Conservation (phyloP, 2,329 filamentous ascomycete genomes). For the Zalaria obscura region DNA sequence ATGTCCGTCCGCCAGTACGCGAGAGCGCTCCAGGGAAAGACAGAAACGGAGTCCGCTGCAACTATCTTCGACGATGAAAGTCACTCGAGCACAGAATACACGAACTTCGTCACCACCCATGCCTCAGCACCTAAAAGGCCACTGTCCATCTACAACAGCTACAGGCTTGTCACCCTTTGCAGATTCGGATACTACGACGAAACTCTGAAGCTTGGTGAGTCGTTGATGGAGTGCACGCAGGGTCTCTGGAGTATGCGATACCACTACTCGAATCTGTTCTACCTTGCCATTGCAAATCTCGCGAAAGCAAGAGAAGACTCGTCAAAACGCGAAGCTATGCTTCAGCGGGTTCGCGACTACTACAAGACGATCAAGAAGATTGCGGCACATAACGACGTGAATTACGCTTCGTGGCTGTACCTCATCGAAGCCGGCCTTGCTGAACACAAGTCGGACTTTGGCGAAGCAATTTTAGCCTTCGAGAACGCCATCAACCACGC, state of each 20-base stretch:
- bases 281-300: slow-evolving; percentile 27
- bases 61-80: slow-evolving; percentile 54
- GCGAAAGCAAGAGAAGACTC: slow-evolving; percentile 22
- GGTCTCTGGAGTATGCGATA: slow-evolving; percentile 30
- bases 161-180: slow-evolving; percentile 25
- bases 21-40: slow-evolving; percentile 64
- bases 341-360: slow-evolving; percentile 40
- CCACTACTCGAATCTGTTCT: slow-evolving; percentile 27
- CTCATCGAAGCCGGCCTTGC: slow-evolving; percentile 54
- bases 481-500: slow-evolving; percentile 61
- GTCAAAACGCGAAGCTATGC: slow-evolving; percentile 30
- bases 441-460: slow-evolving; percentile 33
- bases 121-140: slow-evolving; percentile 48
- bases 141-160: slow-evolving; percentile 52
- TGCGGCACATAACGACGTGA: slow-evolving; percentile 50
- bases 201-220: slow-evolving; percentile 27
- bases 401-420: slow-evolving; percentile 57
- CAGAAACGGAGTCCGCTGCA: slow-evolving; percentile 33
- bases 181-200: slow-evolving; percentile 29
- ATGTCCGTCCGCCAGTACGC: slow-evolving; percentile 51
- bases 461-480: slow-evolving; percentile 47
- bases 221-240: slow-evolving; percentile 24
- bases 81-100: slow-evolving; percentile 44
- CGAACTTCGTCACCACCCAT: slow-evolving; percentile 35
- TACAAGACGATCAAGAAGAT: slow-evolving; percentile 50